A percentile compares a stretch with the other conserved stretches of the same genome.
These are phyloP conservation scores for Rhizopus stolonifer DNA, from an alignment of 371 early-diverging fungal species.

Conservation along the genomic window DNA sequence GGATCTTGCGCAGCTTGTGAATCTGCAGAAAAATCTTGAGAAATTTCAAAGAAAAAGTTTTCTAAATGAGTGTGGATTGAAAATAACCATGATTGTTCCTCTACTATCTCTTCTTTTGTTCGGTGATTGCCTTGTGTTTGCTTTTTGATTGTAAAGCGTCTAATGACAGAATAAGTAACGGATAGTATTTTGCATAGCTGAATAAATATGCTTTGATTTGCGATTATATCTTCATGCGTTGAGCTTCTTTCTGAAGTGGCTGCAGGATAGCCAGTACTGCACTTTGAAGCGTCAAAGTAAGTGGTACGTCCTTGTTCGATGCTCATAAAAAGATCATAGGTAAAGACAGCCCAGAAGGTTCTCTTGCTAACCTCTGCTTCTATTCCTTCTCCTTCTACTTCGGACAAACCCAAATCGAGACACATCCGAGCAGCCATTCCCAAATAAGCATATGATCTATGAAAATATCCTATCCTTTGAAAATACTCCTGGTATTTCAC, in stretches of 20 bases:
- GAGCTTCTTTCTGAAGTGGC: constrained; percentile 42
- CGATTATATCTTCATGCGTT: constrained; percentile 37
- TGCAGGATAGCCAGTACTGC: constrained; percentile 40
- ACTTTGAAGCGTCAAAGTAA: constrained; percentile 30
- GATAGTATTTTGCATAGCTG: constrained; percentile 40
- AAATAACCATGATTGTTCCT: constrained; percentile 43
- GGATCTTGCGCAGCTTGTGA: constrained; percentile 40
- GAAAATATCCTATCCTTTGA: constrained; percentile 39
- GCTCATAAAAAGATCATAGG: constrained; percentile 43
- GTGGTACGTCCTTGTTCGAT: constrained; percentile 45
- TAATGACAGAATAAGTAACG: constrained; percentile 31
- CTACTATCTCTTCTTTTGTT: constrained; percentile 28
- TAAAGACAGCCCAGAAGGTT: constrained; percentile 45
- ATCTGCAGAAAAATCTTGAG: constrained; percentile 49
- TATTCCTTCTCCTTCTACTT: constrained; percentile 32
- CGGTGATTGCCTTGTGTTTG: constrained; percentile 29
- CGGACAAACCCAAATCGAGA: constrained; percentile 62
- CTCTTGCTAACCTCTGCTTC: constrained; percentile 37
- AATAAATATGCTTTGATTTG: constrained; percentile 40
- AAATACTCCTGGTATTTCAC: constrained; percentile 68
- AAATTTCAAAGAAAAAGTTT: constrained; percentile 49
- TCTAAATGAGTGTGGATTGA: constrained; percentile 46
- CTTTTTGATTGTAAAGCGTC: constrained; percentile 28
- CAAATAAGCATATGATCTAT: constrained; percentile 37
- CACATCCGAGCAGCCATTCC: constrained; percentile 75